Percentiles rank a stretch among this genome's conserved stretches.
Conservation (phyloP, 305 asterid species). For the Solanum hybrid region DNA sequence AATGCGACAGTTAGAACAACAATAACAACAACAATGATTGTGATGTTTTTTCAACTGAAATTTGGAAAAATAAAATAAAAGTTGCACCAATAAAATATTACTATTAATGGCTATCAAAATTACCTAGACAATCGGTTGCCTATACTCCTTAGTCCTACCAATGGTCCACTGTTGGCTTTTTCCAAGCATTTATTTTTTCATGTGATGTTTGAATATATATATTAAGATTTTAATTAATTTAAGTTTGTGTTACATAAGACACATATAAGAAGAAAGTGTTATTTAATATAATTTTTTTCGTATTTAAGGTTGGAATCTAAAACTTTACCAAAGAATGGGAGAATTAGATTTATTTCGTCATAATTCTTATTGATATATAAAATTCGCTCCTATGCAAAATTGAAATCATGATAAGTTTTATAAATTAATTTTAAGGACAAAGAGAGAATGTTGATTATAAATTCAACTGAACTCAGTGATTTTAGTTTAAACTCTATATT, state of each 20-base stretch:
- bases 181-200: not conserved
- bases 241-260: not conserved
- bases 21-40: not conserved
- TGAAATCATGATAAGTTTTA: not conserved
- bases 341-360: not conserved
- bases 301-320: not conserved
- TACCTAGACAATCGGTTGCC: not conserved
- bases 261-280: too few species aligned
- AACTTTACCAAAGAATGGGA: not conserved
- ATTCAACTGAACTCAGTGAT: too few species aligned
- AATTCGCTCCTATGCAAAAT: not conserved
- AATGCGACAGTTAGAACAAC: not conserved
- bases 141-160: not conserved
- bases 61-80: not conserved
- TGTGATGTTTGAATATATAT: not conserved
- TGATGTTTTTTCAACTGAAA: not conserved
- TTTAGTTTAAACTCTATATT: not conserved
- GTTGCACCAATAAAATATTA: not conserved
- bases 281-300: too few species aligned
- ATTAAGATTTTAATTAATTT: not conserved
- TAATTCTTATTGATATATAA: too few species aligned
- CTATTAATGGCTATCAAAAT: not conserved
- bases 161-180: not conserved
- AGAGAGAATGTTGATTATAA: not conserved
- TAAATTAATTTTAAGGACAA: not conserved